Conservation (phyloP, 306 rosid genomes). For the Gillenia trifoliata region DNA sequence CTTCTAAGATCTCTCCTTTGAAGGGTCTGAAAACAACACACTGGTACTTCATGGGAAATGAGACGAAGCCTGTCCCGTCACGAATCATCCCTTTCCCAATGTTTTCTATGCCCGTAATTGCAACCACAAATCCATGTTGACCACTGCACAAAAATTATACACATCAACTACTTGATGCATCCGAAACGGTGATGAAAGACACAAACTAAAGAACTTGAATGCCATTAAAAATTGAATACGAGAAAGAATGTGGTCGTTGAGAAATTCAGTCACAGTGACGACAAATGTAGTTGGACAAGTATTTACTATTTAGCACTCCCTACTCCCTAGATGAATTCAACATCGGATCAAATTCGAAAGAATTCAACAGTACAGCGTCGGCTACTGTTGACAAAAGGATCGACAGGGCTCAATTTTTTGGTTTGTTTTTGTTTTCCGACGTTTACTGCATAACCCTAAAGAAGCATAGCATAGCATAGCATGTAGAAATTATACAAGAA, state of each 20-base stretch:
- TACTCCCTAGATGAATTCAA: too few relatives aligned
- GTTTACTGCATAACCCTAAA: background rate
- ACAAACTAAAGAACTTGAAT: background rate
- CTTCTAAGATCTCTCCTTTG: slow-evolving; percentile 94
- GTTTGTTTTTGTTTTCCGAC: background rate
- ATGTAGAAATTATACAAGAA: too few relatives aligned
- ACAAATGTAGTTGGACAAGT: too few relatives aligned
- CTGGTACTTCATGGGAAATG: slow-evolving; percentile 93
- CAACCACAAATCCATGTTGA: slow-evolving; percentile 95
- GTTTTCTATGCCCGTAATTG: slow-evolving; percentile 86
- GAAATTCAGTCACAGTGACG: background rate
- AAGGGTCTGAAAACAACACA: slow-evolving; percentile 97
- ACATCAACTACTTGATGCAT: slow-evolving; percentile 3
- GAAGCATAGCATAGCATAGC: too few relatives aligned
- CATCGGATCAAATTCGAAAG: too few relatives aligned
- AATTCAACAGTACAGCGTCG: too few relatives aligned
- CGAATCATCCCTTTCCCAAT: slow-evolving; percentile 76
- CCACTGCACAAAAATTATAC: slow-evolving; percentile 50
- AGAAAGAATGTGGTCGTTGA: background rate
- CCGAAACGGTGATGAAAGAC: background rate
- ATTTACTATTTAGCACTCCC: too few relatives aligned
- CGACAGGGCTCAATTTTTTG: background rate
- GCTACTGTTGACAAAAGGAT: too few relatives aligned
- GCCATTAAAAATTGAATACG: too few relatives aligned
- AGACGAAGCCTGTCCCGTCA: slow-evolving; percentile 90